Percentiles rank a stretch among this genome's conserved stretches.
Conservation (phyloP, 139 green algal species). For the Tetradesmus lagerheimii region DNA sequence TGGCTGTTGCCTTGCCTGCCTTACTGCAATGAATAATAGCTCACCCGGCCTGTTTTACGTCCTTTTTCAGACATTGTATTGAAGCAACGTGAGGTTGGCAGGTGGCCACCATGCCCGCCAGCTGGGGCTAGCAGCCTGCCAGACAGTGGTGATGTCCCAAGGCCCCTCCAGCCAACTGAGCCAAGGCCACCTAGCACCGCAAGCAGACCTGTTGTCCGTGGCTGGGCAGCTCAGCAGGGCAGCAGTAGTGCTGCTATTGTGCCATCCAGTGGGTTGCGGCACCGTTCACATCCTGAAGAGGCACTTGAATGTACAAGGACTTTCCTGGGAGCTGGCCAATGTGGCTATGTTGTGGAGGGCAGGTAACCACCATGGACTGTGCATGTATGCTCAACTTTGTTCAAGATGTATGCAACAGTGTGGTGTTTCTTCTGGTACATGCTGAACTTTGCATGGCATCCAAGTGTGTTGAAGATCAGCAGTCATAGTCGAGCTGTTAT, state of each 20-base stretch:
- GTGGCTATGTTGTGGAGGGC: slow-evolving; percentile 5
- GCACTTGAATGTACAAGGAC: background rate
- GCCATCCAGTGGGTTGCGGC: background rate
- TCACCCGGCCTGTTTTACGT: background rate
- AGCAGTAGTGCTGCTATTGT: background rate
- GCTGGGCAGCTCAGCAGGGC: background rate
- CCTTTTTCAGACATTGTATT: slow-evolving; percentile 4
- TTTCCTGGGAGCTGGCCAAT: background rate
- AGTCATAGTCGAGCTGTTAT: background rate
- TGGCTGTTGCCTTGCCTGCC: no score
- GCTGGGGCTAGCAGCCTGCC: background rate
- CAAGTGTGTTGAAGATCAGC: no score
- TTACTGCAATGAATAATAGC: background rate
- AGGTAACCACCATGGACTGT: background rate
- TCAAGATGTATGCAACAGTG: no score
- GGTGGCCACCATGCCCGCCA: background rate
- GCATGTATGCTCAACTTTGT: background rate
- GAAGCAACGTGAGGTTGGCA: background rate
- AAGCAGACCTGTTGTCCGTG: background rate
- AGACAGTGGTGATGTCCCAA: background rate
- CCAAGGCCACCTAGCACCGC: background rate
- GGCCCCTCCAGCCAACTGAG: background rate
- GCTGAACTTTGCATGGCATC: no score
- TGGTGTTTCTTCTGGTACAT: no score
- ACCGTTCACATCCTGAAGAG: background rate